Evolutionary conservation across 345 rosid genomes (phyloP).

Genomic region (Bruguiera parviflora): DNA sequence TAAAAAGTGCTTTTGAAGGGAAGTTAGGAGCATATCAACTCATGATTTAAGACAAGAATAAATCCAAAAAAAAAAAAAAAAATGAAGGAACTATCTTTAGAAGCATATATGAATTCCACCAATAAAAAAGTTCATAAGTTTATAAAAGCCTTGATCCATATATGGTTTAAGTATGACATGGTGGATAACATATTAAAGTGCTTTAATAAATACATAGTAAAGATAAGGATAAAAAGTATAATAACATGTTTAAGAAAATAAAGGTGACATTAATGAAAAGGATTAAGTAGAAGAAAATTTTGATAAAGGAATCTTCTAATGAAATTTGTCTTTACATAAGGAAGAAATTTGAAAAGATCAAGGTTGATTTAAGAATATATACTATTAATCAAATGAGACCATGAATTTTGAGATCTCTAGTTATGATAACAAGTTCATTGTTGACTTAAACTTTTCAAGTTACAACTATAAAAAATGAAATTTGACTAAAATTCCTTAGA

Average conservation of each 20-base stretch:
- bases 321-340: neutral
- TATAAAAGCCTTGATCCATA: neutral
- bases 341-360: neutral
- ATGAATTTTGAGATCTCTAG: neutral
- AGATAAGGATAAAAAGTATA: neutral
- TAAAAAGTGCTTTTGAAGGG: neutral
- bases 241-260: neutral
- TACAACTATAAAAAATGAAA: too few relatives aligned
- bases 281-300: neutral
- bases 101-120: neutral
- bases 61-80: too few relatives aligned
- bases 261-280: neutral
- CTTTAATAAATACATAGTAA: neutral
- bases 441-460: too few relatives aligned
- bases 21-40: neutral
- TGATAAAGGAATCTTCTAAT: neutral
- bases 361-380: neutral
- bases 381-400: fast-evolving
- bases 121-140: neutral
- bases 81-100: neutral
- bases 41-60: too few relatives aligned
- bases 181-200: neutral
- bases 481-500: too few relatives aligned
- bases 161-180: neutral
- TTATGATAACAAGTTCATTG: neutral